Evolutionary conservation across 2,329 filamentous ascomycete species (phyloP).

Genomic region (Ascochyta pisi): DNA sequence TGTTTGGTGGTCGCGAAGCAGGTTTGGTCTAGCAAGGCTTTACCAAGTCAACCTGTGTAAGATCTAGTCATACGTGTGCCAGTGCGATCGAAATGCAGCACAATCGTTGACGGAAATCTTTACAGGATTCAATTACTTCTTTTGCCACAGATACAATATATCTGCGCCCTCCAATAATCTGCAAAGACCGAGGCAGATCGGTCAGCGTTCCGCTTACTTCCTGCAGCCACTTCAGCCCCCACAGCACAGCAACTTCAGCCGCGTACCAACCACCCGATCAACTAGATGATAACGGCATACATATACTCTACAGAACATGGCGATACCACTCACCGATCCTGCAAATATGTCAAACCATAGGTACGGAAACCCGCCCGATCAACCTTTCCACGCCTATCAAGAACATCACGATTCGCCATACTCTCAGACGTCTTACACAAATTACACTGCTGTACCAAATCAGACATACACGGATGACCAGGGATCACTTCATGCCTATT

Average conservation of each 20-base stretch:
- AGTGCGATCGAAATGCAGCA: no score
- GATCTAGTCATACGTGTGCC: no score
- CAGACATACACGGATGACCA: not conserved
- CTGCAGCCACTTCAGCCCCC: slow-evolving; percentile 2
- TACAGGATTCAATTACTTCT: no score
- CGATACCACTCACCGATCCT: not conserved
- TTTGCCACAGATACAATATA: no score
- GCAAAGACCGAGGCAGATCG: not conserved
- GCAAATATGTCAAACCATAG: not conserved
- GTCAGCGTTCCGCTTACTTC: not conserved
- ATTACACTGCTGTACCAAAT: not conserved
- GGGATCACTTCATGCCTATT: not conserved
- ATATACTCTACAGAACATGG: not conserved
- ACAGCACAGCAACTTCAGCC: not conserved
- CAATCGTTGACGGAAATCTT: no score
- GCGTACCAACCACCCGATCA: not conserved
- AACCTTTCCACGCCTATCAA: not conserved
- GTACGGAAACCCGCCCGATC: not conserved
- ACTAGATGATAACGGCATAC: not conserved
- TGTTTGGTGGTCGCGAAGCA: no score
- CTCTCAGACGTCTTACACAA: not conserved
- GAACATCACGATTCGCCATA: not conserved
- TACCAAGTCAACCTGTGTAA: no score
- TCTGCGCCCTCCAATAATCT: not conserved
- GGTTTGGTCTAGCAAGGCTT: no score